Evolutionary conservation across 2,329 filamentous ascomycete species (phyloP), one percentile per base, ranked within the genome.

Genomic region (Macrophomina pseudophaseolina): DNA sequence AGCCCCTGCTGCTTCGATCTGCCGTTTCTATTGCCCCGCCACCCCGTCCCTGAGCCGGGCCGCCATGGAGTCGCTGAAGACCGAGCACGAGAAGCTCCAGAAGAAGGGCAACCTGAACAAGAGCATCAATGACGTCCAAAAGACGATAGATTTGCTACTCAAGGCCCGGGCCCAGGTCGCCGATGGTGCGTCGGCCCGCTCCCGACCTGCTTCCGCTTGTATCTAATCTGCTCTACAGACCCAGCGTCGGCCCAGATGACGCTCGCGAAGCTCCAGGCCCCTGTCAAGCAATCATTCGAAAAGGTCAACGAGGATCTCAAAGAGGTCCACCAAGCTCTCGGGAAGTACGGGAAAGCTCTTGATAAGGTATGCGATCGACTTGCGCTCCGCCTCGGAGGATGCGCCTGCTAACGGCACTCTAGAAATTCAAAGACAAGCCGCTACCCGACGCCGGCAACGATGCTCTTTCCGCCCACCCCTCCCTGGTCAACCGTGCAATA

Each of bases 401-500:
- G 46, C 73, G 28, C 35, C 23, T n/a, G 12, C 65, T 66, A 35
- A 66, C 49, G 9, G 28, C 28, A 33, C 51, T 28, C 1, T 68
- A 89, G 85, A 86, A 90, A 73, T 90, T 80, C 76, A 79, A 78
- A 80, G 86, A 87, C 68, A 86, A 86, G 68, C 87, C 89, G 14
- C 83, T 91, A 14, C 88, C 94, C 0, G 91, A 90, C 14, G 91
- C 88, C 73, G 91, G 94, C 67, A 89, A 93, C 73, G 93, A 97
- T 78, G 90, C 89, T 40, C 88, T 97, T 78, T 89, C 88, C 1
- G 86, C 89, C 23, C 89, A 96, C 70, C 86, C 91, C 4, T 83
- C 86, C 16, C 84, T 97, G 12, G 92, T 98, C 75, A 96, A 97
- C 80, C 88, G 94, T 66, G 94, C 95, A 6, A 96, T 99, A 72